phyloP scores from a whole-genome alignment of 2,329 filamentous ascomycete genomes.

The Lasiodiplodia sp. region DNA sequence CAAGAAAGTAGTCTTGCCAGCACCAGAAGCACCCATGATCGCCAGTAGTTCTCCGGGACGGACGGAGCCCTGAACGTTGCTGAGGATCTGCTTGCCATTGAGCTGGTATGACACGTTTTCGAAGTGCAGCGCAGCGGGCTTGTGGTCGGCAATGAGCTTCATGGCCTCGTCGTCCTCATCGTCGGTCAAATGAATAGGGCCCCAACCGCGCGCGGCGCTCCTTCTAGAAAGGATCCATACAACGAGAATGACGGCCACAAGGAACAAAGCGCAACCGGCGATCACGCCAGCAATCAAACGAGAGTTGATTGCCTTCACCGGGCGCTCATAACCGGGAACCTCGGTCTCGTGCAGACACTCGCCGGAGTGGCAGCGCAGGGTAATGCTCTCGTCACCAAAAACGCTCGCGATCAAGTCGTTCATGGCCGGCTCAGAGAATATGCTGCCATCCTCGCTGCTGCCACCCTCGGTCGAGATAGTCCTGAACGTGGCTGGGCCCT shows the following conservation, averaged over 20 bases:
- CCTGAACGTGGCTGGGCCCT: slow-evolving; percentile 85
- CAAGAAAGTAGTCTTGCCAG: slow-evolving; percentile 95
- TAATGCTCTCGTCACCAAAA: slow-evolving; percentile 91
- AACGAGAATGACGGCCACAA: slow-evolving; percentile 82
- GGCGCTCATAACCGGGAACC: slow-evolving; percentile 86
- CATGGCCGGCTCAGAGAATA: slow-evolving; percentile 91
- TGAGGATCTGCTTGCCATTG: slow-evolving; percentile 86
- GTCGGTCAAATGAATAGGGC: slow-evolving; percentile 78
- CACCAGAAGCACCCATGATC: slow-evolving; percentile 97
- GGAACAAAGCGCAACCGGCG: slow-evolving; percentile 81
- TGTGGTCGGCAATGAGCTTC: slow-evolving; percentile 90
- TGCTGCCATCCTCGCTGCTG: slow-evolving; percentile 73
- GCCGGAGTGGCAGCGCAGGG: slow-evolving; percentile 80
- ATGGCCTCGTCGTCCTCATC: slow-evolving; percentile 85
- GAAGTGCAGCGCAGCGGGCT: slow-evolving; percentile 86
- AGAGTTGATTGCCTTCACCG: slow-evolving; percentile 95
- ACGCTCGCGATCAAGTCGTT: slow-evolving; percentile 86
- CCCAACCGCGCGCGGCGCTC: slow-evolving; percentile 65
- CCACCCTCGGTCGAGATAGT: slow-evolving; percentile 65
- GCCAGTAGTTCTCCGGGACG: slow-evolving; percentile 94
- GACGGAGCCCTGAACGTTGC: slow-evolving; percentile 82
- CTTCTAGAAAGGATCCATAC: slow-evolving; percentile 90
- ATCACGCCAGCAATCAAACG: slow-evolving; percentile 95
- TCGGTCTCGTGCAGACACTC: slow-evolving; percentile 95
- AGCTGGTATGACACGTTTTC: slow-evolving; percentile 86